Evolutionary conservation across 208 protist species (phyloP), one percentile per base, ranked within the genome.

Genomic region (Tritrichomonas musculus): DNA sequence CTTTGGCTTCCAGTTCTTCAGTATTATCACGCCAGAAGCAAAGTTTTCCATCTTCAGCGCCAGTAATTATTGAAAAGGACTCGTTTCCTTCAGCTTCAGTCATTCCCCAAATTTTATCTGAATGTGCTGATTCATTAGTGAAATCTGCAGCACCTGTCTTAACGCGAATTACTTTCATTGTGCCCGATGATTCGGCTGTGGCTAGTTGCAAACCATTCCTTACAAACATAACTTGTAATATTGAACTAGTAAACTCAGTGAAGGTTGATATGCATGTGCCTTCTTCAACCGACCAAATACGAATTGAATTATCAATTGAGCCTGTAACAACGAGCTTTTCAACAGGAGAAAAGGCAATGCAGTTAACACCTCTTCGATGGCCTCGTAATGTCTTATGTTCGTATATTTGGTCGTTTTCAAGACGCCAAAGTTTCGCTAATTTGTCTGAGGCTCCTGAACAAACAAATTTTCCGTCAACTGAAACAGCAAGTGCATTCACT

Each of bases 281-380:
- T 47, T 94, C 94, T n/a, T 88, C 39, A 20, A 94, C 41, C 41
- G 65, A 65, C 94, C 94, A 94, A 4, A 94, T 30, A 4, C 33
- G 92, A 30, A 94, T 93, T 27, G 66, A 94, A 25, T 93, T 93
- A 94, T 94, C 94, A 3, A 22, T 60, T 57, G 64, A 25, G 2
- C 64, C 66, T 30, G 94, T 92, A 1, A 65, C 93, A 49, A 94
- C 47, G 33, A 64, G 3, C 25, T 33, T 82, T 41, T 94, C 93
- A 25, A 94, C 92, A 47, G 94, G 93, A 11, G 93, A 94, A n/a
- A 94, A 94, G 9, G 92, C 94, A 44, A 94, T 33, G 2, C 27
- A 82, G 69, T 36, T 94, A 55, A 94, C 13, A 20, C 93, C 92
- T n/a, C 94, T 25, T 60, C 30, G 30, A 92, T 94, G 94, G 27